Evolutionary conservation across 2,329 filamentous ascomycete species (phyloP), one percentile per base, ranked within the genome.

Genomic region (Ploettnerulaceae sp.): DNA sequence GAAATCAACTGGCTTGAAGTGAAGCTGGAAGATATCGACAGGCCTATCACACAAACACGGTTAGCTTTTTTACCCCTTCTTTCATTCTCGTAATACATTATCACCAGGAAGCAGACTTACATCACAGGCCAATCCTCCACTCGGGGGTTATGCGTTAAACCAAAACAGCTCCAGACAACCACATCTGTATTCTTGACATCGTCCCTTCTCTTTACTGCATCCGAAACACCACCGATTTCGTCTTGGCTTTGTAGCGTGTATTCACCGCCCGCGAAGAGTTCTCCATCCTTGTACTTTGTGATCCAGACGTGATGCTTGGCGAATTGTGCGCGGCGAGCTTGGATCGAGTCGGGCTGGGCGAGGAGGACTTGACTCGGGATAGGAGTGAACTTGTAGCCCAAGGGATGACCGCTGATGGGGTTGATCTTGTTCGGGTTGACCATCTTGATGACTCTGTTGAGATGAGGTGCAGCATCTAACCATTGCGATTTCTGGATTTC

Each of bases 311-410:
- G 85, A 61, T 95, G 88, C 25, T 87, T 71, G 0, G 89, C 88
- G 60, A 95, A 96, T 0, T 86, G 88, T 2, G 89, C 89, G n/a
- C 90, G 76, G 69, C 94, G 94, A 84, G 87, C 94, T 4, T 94
- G 89, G 26, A 95, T 66, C 2, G 85, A 81, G 5, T 82, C 82
- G 47, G 84, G 79, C 69, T 89, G 90, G 1, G 89, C 88, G 8
- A 95, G 69, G 17, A 95, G 69, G 1, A 75, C 69, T 0, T 89
- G 85, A 0, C 89, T 37, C 84, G 57, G 93, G 87, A 21, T 89
- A 74, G 63, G 84, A 89, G 35, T 95, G 86, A 2, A 95, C 78
- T 71, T 94, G 65, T 95, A 95, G 39, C 79, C 82, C 0, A 83
- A 80, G 0, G 88, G 87, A 68, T 90, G 93, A 64, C 85, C 81